Evolutionary conservation across 2,329 filamentous ascomycete species (phyloP).

Genomic region (Ampelomyces quisqualis): DNA sequence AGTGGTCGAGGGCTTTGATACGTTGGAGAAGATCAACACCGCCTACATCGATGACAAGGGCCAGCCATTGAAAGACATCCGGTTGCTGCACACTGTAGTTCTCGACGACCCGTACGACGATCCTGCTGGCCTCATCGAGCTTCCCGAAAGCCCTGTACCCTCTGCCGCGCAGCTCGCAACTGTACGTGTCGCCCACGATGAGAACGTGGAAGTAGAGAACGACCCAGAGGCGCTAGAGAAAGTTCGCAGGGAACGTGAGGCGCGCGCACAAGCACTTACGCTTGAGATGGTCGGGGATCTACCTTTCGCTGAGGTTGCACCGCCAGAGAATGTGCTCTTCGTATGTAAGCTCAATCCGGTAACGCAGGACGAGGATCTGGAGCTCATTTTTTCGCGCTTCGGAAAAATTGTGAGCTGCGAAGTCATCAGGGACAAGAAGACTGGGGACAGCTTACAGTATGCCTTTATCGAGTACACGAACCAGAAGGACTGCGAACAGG

Average conservation of each 20-base stretch:
- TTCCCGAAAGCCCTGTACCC: conserved; percentile 76
- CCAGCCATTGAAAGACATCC: conserved; percentile 87
- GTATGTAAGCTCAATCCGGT: conserved; percentile 98
- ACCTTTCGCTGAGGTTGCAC: conserved; percentile 95
- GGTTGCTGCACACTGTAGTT: conserved; percentile 87
- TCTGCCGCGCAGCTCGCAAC: conserved; percentile 85
- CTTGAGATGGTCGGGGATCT: conserved; percentile 97
- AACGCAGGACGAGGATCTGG: conserved; percentile 88
- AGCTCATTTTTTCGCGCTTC: conserved; percentile 95
- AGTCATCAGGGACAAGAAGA: conserved; percentile 90
- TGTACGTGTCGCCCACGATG: conserved; percentile 87
- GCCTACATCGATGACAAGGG: conserved; percentile 85
- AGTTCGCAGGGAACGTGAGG: conserved; percentile 81
- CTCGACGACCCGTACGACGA: conserved; percentile 92
- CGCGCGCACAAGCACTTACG: conserved; percentile 88
- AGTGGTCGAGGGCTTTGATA: conserved; percentile 94
- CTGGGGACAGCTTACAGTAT: conserved; percentile 93
- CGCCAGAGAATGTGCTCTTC: conserved; percentile 94
- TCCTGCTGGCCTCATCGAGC: conserved; percentile 72
- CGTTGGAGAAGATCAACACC: conserved; percentile 87
- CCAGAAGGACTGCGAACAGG: conserved; percentile 87
- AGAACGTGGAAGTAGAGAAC: conserved; percentile 73
- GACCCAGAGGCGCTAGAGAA: conserved; percentile 81
- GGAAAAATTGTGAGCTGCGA: conserved; percentile 94
- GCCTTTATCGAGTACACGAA: conserved; percentile 97